Percentiles rank a stretch among this genome's conserved stretches.
phyloP scores from a whole-genome alignment of 345 rosid genomes.

The Populus ilicifolia region DNA sequence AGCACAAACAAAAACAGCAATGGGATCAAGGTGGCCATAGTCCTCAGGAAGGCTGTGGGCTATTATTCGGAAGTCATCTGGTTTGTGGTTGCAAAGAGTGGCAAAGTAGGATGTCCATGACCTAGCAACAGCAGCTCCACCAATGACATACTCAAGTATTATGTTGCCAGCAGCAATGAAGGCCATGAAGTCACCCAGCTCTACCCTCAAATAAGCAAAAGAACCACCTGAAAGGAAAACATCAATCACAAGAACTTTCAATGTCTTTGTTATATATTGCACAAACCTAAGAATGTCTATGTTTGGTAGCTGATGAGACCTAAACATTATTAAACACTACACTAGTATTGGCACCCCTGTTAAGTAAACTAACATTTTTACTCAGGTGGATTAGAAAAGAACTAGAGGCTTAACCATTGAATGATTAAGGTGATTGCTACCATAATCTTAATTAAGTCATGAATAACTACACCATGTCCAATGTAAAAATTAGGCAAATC shows the following conservation, averaged over 20 bases:
- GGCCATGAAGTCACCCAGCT: slow-evolving; percentile 5
- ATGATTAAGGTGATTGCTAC: no score
- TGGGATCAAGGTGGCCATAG: slow-evolving; percentile 6
- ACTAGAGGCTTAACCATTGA: no score
- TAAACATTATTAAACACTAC: no score
- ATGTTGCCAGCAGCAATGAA: slow-evolving; percentile 5
- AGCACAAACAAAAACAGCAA: background rate
- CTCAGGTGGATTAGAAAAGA: no score
- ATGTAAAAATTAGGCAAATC: no score
- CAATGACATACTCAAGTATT: slow-evolving; percentile 3
- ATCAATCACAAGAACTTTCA: background rate
- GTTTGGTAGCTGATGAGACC: background rate
- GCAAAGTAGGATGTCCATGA: slow-evolving; percentile 6
- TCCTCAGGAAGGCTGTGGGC: background rate
- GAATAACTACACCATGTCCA: no score
- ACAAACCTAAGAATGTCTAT: background rate
- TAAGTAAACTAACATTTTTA: background rate
- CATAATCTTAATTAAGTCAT: no score
- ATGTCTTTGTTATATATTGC: background rate
- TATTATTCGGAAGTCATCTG: background rate
- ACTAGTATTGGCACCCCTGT: no score
- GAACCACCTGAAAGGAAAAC: background rate
- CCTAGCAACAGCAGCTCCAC: slow-evolving; percentile 1
- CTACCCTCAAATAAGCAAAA: slow-evolving; percentile 1
- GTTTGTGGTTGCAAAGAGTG: slow-evolving; percentile 1